Evolutionary conservation across 108 stramenopile species (phyloP), one percentile per base, ranked within the genome.

Genomic region (Pseudonitzschia multiseries): DNA sequence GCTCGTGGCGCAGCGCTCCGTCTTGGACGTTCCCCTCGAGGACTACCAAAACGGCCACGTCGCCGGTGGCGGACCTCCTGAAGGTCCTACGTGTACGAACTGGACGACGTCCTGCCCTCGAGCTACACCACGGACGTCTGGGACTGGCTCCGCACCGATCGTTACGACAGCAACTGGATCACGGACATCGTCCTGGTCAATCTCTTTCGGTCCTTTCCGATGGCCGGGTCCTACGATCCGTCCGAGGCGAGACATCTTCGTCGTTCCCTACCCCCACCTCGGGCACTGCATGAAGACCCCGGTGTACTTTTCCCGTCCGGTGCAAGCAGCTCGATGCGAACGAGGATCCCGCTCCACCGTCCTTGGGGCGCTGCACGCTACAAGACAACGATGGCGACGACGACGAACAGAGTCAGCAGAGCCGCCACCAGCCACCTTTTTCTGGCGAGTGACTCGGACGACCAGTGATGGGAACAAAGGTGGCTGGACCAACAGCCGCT

Each of bases 191-290:
- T 53, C 21, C n/a, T 71, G 20, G 57, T 71, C 29, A 48, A 59
- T 42, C 57, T 71, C 14, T 71, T 71, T 71, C 57, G 57, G 41
- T 40, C 70, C 57, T 71, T 26, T 71, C 70, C 70, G n/a, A n/a
- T n/a, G 70, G 70, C 21, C 54, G 57, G 36, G 41, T 59, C n/a
- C 4, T 59, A 71, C 57, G 61, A 82, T 75, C 73, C 76, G 8
- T 6, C 42, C 14, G 32, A 66, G 22, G 77, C 81, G 4, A n/a
- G 73, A 82, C 27, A 32, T 78, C 0, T 82, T 78, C 50, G 68
- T 82, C 15, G 81, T 82, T 4, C 77, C 81, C 6, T 82, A 78
- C 50, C 73, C 73, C 13, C 77, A 78, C 57, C 69, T 51, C 12
- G 70, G 72, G 18, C 81, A 82, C 51, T 82, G 81, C 29, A 20